Percentiles rank a stretch among this genome's conserved stretches.
phyloP scores from a whole-genome alignment of 306 rosid genomes.

The Dalbergia oliveri region DNA sequence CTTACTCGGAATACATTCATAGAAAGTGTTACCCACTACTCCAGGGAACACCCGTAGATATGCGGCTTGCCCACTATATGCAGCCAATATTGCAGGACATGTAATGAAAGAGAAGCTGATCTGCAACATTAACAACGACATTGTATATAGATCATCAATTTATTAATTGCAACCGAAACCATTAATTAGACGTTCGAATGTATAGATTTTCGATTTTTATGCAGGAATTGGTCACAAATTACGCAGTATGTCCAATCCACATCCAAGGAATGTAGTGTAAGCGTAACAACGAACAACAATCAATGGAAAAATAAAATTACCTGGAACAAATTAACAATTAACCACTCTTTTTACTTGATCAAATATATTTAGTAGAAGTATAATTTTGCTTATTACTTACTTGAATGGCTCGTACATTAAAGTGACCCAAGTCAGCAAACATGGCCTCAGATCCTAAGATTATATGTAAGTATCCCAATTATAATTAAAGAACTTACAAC shows the following conservation, averaged over 20 bases:
- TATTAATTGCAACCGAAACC: not conserved
- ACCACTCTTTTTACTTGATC: no score
- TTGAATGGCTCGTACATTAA: slow-evolving; percentile 73
- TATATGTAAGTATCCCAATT: not conserved
- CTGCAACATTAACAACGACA: slow-evolving; percentile 37
- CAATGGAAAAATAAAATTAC: not conserved
- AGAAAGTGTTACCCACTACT: slow-evolving; percentile 48
- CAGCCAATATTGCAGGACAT: slow-evolving; percentile 47
- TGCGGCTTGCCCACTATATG: slow-evolving; percentile 59
- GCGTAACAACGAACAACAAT: no score
- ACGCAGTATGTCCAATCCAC: not conserved
- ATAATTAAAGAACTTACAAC: slow-evolving; percentile 15
- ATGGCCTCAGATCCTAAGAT: slow-evolving; percentile 82
- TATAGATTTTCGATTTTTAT: not conserved
- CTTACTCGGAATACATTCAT: slow-evolving; percentile 56
- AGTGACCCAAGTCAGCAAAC: slow-evolving; percentile 97
- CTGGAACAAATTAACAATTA: not conserved
- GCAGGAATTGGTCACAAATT: not conserved
- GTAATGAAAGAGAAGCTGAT: slow-evolving; percentile 54
- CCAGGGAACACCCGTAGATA: slow-evolving; percentile 47
- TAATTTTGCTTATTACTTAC: slow-evolving; percentile 46
- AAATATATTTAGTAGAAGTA: slow-evolving; percentile 13
- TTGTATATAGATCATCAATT: slow-evolving; percentile 15
- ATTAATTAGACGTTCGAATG: not conserved
- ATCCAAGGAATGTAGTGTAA: no score